phyloP scores from a whole-genome alignment of 805 yeast genomes.

The Wickerhamomyces pijperi region DNA sequence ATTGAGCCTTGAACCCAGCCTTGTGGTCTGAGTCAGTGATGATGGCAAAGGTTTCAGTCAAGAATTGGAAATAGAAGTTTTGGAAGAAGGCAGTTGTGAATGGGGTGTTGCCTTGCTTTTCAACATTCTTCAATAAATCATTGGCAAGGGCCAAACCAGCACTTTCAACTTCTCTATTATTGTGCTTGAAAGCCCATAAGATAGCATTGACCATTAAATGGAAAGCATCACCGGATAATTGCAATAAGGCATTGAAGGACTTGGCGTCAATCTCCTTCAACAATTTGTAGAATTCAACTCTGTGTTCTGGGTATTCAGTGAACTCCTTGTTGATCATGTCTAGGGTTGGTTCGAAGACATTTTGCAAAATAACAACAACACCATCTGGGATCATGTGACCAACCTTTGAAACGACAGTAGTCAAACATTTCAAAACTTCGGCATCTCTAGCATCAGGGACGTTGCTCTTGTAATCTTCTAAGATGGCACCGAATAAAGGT shows the following conservation, averaged over 20 bases:
- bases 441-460: slow-evolving; percentile 98
- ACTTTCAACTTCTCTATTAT: slow-evolving; percentile 92
- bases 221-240: slow-evolving; percentile 87
- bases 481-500: slow-evolving; percentile 72
- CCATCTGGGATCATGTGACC: slow-evolving; percentile 86
- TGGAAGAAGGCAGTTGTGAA: slow-evolving; percentile 82
- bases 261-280: slow-evolving; percentile 78
- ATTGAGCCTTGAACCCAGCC: slow-evolving; percentile 86
- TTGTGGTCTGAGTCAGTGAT: slow-evolving; percentile 96
- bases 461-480: slow-evolving; percentile 79
- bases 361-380: slow-evolving; percentile 75
- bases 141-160: slow-evolving; percentile 77
- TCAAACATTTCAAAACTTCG: slow-evolving; percentile 90
- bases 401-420: slow-evolving; percentile 78
- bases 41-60: slow-evolving; percentile 87
- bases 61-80: slow-evolving; percentile 78
- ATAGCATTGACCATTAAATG: slow-evolving; percentile 87
- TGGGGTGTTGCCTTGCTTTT: slow-evolving; percentile 52
- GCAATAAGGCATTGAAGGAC: slow-evolving; percentile 76
- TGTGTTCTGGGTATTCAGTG: slow-evolving; percentile 94
- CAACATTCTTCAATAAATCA: slow-evolving; percentile 79
- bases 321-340: slow-evolving; percentile 94
- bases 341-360: slow-evolving; percentile 88
- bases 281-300: slow-evolving; percentile 89
- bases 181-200: slow-evolving; percentile 97